Conservation (phyloP, 2,329 filamentous ascomycete species). For the Alternaria arbusti region DNA sequence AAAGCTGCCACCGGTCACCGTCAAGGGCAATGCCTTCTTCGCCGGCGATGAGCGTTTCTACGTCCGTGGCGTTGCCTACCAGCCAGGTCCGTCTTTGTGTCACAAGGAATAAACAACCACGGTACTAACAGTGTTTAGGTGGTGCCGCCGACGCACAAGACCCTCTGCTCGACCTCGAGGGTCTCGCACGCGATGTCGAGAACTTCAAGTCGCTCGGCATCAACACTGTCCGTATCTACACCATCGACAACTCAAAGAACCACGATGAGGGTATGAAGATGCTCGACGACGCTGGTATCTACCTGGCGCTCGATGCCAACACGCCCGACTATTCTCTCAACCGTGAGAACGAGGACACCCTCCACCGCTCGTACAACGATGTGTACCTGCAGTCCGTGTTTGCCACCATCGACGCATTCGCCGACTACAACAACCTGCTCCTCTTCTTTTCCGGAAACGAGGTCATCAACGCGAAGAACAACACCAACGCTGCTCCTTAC, state of each 20-base stretch:
- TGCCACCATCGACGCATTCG: conserved; percentile 78
- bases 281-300: conserved; percentile 84
- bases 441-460: conserved; percentile 84
- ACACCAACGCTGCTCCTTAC: conserved; percentile 73
- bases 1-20: conserved; percentile 60
- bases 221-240: conserved; percentile 92
- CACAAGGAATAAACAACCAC: conserved; percentile 48
- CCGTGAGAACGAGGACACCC: conserved; percentile 66
- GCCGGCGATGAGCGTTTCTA: conserved; percentile 66
- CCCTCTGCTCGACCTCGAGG: conserved; percentile 72
- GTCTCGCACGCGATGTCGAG: conserved; percentile 78
- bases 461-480: conserved; percentile 71
- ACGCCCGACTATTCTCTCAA: conserved; percentile 87
- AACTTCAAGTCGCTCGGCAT: conserved; percentile 85
- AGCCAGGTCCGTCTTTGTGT: conserved; percentile 58
- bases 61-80: conserved; percentile 68
- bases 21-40: conserved; percentile 71
- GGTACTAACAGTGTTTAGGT: conserved; percentile 43
- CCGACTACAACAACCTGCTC: conserved; percentile 82
- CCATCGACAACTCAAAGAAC: conserved; percentile 81
- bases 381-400: conserved; percentile 86
- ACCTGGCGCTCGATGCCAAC: conserved; percentile 90
- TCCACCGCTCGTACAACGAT: conserved; percentile 76
- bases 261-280: conserved; percentile 86
- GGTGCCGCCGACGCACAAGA: conserved; percentile 59